Conservation (phyloP, 2,329 filamentous ascomycete species). For the Septoria linicola region DNA sequence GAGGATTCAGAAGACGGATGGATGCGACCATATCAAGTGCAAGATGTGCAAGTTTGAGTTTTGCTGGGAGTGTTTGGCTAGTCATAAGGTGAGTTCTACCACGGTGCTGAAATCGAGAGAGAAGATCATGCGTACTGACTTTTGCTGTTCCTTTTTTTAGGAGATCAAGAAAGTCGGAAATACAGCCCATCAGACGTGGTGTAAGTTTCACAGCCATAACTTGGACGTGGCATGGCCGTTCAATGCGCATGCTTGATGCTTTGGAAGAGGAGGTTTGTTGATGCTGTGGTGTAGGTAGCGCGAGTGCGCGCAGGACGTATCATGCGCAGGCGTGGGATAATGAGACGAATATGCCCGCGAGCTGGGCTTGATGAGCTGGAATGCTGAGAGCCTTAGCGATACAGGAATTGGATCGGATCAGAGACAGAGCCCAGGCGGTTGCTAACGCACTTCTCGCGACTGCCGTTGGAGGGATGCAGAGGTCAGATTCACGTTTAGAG, state of each 20-base stretch:
- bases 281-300: slow-evolving; percentile 4
- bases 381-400: too few relatives aligned
- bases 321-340: slow-evolving; percentile 6
- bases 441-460: too few relatives aligned
- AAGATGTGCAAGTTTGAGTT: slow-evolving; percentile 40
- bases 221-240: slow-evolving; percentile 35
- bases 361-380: slow-evolving; percentile 5
- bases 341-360: slow-evolving; percentile 4
- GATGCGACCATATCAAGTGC: slow-evolving; percentile 43
- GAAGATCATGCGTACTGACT: background rate
- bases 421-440: too few relatives aligned
- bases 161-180: slow-evolving; percentile 34
- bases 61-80: slow-evolving; percentile 41
- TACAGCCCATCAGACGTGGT: slow-evolving; percentile 30
- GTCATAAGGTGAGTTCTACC: slow-evolving; percentile 20
- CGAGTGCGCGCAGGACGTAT: background rate
- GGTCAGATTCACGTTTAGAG: too few relatives aligned
- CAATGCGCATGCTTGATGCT: slow-evolving; percentile 50
- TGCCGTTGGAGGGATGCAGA: background rate
- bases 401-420: too few relatives aligned
- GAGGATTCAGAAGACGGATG: slow-evolving; percentile 42
- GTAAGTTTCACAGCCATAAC: slow-evolving; percentile 35
- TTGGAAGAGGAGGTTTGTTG: slow-evolving; percentile 15
- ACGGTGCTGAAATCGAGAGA: background rate
- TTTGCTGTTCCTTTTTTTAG: background rate